A percentile compares a stretch with the other conserved stretches of the same genome.
phyloP scores from a whole-genome alignment of 2,329 filamentous ascomycete genomes.

The Penicillium griseofulvum region DNA sequence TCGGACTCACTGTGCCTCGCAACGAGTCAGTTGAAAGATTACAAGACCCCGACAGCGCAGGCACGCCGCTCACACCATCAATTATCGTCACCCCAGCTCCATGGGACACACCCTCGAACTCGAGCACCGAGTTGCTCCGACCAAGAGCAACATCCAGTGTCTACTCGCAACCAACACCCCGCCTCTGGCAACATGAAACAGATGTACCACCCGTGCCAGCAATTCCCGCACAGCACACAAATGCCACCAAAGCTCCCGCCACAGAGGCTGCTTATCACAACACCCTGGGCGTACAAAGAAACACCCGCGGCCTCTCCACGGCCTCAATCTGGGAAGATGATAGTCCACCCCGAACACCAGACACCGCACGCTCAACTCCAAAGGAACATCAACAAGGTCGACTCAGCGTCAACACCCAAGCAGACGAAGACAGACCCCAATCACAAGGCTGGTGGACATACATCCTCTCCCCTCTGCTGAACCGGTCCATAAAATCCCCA shows the following conservation, averaged over 20 bases:
- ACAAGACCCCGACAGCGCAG: conserved; percentile 29
- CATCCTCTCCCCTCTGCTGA: conserved; percentile 46
- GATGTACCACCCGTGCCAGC: conserved; percentile 43
- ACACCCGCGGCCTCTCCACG: conserved; percentile 28
- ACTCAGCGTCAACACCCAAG: conserved; percentile 37
- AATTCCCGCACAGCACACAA: conserved; percentile 35
- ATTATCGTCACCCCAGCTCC: conserved; percentile 47
- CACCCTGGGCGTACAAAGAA: conserved; percentile 9
- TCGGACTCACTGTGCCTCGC: conserved; percentile 44
- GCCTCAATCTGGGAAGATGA: conserved; percentile 41
- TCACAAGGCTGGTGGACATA: conserved; percentile 53
- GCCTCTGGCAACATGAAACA: conserved; percentile 22
- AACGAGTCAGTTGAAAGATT: conserved; percentile 28
- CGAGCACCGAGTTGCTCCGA: conserved; percentile 24
- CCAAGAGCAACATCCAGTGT: conserved; percentile 43
- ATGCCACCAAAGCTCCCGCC: conserved; percentile 11
- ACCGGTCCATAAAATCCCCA: conserved; percentile 26
- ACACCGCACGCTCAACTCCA: conserved; percentile 16
- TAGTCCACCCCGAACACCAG: conserved; percentile 12
- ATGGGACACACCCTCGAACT: conserved; percentile 28
- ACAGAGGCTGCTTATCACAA: conserved; percentile 9
- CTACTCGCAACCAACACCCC: conserved; percentile 43
- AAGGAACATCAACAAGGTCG: conserved; percentile 7
- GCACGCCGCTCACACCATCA: conserved; percentile 44
- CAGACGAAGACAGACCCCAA: conserved; percentile 33